Percentiles rank a stretch among this genome's conserved stretches.
phyloP scores from a whole-genome alignment of 768 basidiomycete genomes.

The Xanthoconium purpureum region DNA sequence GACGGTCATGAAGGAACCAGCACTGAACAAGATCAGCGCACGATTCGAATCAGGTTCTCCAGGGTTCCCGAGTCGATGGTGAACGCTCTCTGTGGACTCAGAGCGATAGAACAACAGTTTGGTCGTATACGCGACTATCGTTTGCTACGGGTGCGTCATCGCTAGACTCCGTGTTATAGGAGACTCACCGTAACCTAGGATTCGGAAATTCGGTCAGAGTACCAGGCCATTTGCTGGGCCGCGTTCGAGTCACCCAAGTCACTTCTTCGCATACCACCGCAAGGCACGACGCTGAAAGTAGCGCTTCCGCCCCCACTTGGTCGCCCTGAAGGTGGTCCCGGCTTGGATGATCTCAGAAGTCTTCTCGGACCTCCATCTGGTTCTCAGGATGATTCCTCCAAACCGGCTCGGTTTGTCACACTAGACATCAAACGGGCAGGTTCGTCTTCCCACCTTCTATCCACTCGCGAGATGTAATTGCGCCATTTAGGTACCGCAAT shows the following conservation, averaged over 20 bases:
- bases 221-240: constrained; percentile 42
- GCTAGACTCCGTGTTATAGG: background rate
- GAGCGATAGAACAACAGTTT: constrained; percentile 54
- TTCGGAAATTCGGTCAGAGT: constrained; percentile 41
- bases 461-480: background rate
- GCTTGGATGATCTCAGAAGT: constrained; percentile 30
- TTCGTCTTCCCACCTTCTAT: constrained; percentile 9
- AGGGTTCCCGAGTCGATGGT: constrained; percentile 42
- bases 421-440: constrained; percentile 25
- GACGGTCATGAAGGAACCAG: constrained; percentile 9
- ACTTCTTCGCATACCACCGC: constrained; percentile 32
- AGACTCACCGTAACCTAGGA: constrained; percentile 37
- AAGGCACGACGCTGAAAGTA: constrained; percentile 33
- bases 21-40: constrained; percentile 13
- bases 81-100: constrained; percentile 51
- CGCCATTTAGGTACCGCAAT: constrained; percentile 14
- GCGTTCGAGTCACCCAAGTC: constrained; percentile 47
- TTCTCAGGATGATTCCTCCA: constrained; percentile 2
- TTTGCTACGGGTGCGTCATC: constrained; percentile 38
- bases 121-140: constrained; percentile 46
- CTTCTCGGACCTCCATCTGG: constrained; percentile 20
- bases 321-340: constrained; percentile 32
- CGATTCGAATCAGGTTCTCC: constrained; percentile 41
- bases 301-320: constrained; percentile 22
- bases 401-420: constrained; percentile 9